Percentiles rank a stretch among this genome's conserved stretches.
These are phyloP conservation scores for Tetracentron sinense DNA, from an alignment of 164 flowering plant genomes.

Conservation along the genomic window DNA sequence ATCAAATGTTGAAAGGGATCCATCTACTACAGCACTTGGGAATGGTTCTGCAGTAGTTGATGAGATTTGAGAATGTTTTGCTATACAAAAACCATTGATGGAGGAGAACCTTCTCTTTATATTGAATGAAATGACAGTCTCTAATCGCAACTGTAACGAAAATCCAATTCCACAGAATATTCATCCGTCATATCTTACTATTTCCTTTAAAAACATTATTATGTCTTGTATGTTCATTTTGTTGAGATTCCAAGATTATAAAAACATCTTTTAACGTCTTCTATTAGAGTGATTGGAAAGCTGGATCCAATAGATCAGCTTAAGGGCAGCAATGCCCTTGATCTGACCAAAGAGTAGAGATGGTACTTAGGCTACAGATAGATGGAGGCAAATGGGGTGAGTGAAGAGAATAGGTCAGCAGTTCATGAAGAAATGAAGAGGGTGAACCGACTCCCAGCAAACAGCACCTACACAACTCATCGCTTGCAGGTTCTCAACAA, in stretches of 20 bases:
- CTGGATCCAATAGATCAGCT: conserved; percentile 22
- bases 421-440: conserved; percentile 61
- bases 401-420: conserved; percentile 43
- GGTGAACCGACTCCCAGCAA: conserved; percentile 55
- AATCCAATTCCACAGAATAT: too few species aligned
- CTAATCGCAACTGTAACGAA: too few species aligned
- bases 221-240: too few species aligned
- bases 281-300: conserved; percentile 13
- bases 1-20: neutral
- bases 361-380: conserved; percentile 7
- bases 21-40: neutral
- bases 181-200: too few species aligned
- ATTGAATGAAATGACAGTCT: neutral
- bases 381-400: conserved; percentile 23
- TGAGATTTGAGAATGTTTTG: neutral
- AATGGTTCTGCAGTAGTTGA: neutral
- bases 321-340: conserved; percentile 18
- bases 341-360: conserved; percentile 20
- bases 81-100: neutral
- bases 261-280: neutral
- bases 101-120: neutral
- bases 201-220: too few species aligned
- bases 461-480: conserved; percentile 61
- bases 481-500: conserved; percentile 67
- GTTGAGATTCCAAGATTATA: neutral